phyloP scores from a whole-genome alignment of 208 protist species.

The Wallacemonas rigidus region DNA sequence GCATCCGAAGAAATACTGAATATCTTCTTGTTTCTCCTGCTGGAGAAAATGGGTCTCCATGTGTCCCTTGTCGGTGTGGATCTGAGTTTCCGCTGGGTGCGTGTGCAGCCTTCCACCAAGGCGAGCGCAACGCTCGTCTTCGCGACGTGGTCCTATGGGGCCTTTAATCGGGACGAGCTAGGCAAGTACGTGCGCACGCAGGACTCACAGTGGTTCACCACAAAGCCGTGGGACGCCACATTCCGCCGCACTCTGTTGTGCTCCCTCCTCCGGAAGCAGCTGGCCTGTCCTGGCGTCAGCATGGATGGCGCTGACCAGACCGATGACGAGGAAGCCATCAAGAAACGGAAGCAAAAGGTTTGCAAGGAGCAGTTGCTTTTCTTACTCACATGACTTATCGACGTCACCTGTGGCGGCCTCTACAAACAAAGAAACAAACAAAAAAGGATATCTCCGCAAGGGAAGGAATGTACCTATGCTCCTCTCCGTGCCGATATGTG shows the following conservation, averaged over 20 bases:
- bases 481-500: too few species aligned
- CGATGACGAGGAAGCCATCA: neutral
- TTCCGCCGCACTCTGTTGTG: constrained; percentile 39
- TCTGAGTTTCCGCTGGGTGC: constrained; percentile 44
- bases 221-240: constrained; percentile 26
- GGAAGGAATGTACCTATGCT: too few species aligned
- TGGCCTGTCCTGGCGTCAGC: constrained; percentile 16
- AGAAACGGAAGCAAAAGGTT: constrained; percentile 17
- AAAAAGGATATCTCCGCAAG: too few species aligned
- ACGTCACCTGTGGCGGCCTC: neutral
- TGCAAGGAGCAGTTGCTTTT: constrained; percentile 58
- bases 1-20: constrained; percentile 58
- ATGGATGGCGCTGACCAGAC: constrained; percentile 4
- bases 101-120: constrained; percentile 29
- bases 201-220: constrained; percentile 35
- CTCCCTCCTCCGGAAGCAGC: constrained; percentile 43
- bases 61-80: constrained; percentile 47
- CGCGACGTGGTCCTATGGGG: constrained; percentile 41
- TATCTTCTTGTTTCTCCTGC: constrained; percentile 34
- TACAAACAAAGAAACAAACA: constrained; percentile 6
- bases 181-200: constrained; percentile 24
- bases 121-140: constrained; percentile 25
- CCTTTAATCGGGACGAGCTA: constrained; percentile 29
- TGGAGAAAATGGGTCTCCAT: constrained; percentile 27
- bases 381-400: constrained; percentile 31